Evolutionary conservation across 768 basidiomycete genomes (phyloP).

Genomic region (Tephrocybe rancida): DNA sequence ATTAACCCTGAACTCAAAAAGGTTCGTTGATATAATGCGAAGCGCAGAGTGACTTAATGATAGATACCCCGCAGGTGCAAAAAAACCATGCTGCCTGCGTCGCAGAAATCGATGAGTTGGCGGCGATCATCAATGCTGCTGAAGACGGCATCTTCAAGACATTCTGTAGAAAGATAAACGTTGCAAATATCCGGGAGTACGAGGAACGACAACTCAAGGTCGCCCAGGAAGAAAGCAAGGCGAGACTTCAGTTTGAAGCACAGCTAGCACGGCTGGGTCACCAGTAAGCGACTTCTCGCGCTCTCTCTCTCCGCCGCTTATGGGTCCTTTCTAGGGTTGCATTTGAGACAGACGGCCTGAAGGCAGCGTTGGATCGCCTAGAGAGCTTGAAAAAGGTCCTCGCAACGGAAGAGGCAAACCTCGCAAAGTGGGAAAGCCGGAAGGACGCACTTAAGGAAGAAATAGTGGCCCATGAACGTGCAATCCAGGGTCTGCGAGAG

Average conservation of each 20-base stretch:
- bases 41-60: not conserved
- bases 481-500: slow-evolving; percentile 57
- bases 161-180: slow-evolving; percentile 82
- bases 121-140: slow-evolving; percentile 64
- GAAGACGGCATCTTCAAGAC: slow-evolving; percentile 78
- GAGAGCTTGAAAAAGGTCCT: slow-evolving; percentile 52
- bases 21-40: slow-evolving; percentile 36
- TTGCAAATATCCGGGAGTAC: slow-evolving; percentile 86
- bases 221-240: slow-evolving; percentile 87
- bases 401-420: slow-evolving; percentile 51
- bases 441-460: slow-evolving; percentile 59
- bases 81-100: slow-evolving; percentile 52
- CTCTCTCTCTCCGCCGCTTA: not conserved
- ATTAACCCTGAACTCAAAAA: slow-evolving; percentile 71
- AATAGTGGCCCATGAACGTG: slow-evolving; percentile 57
- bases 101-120: slow-evolving; percentile 55
- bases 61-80: slow-evolving; percentile 46
- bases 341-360: slow-evolving; percentile 81
- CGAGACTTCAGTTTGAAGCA: slow-evolving; percentile 78
- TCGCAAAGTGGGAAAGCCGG: slow-evolving; percentile 55
- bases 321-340: slow-evolving; percentile 51
- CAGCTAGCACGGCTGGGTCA: slow-evolving; percentile 86
- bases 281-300: slow-evolving; percentile 55
- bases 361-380: slow-evolving; percentile 64
- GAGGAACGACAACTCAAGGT: slow-evolving; percentile 90